phyloP scores from a whole-genome alignment of 805 yeast species.

The Suhomyces kilbournensis region DNA sequence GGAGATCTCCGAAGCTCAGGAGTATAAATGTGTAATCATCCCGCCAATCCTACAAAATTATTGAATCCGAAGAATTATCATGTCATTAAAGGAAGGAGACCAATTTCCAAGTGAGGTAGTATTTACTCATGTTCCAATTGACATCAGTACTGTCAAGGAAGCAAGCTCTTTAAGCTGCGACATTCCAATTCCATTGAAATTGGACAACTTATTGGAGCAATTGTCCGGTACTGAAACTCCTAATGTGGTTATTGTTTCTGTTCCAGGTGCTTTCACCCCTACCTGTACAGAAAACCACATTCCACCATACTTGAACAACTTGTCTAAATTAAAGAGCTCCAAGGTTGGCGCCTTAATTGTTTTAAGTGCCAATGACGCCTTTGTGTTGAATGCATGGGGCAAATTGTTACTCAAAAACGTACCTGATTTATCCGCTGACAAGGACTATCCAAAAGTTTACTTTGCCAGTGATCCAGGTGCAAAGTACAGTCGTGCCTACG shows the following conservation, averaged over 20 bases:
- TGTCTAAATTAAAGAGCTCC: conserved; percentile 25
- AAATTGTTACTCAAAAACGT: conserved; percentile 33
- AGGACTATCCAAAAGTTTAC: conserved; percentile 22
- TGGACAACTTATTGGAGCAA: conserved; percentile 31
- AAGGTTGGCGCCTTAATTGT: conserved; percentile 32
- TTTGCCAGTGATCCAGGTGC: conserved; percentile 43
- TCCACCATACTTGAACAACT: conserved; percentile 34
- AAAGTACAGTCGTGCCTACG: conserved; percentile 27
- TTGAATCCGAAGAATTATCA: not conserved
- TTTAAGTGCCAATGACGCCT: conserved; percentile 43
- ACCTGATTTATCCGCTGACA: conserved; percentile 5
- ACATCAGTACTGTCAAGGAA: conserved; percentile 19
- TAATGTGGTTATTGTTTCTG: conserved; percentile 34
- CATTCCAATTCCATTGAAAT: conserved; percentile 29
- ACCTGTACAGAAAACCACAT: conserved; percentile 44
- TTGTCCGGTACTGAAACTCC: conserved; percentile 15
- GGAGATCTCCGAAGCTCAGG: not conserved
- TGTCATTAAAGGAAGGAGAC: conserved; percentile 24
- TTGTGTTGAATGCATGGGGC: conserved; percentile 45
- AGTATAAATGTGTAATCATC: not conserved
- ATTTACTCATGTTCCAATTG: conserved; percentile 39
- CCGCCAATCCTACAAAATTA: not conserved
- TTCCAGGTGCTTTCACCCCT: conserved; percentile 47
- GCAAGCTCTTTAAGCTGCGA: conserved; percentile 34
- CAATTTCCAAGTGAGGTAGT: conserved; percentile 33